Conservation (phyloP, 768 basidiomycete genomes). For the Arthromyces matolae region DNA sequence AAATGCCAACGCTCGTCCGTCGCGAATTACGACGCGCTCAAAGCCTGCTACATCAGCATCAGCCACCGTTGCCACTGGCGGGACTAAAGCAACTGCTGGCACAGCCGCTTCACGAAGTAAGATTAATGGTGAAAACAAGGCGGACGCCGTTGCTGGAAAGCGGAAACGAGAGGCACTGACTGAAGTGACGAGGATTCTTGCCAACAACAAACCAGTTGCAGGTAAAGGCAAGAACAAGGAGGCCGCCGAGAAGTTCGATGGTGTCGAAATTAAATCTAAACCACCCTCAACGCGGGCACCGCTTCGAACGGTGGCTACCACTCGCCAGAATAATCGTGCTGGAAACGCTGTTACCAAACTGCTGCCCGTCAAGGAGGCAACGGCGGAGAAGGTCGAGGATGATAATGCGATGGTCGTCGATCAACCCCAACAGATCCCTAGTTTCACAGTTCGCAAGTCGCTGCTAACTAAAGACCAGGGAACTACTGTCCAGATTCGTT, state of each 20-base stretch:
- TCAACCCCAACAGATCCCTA: constrained; percentile 36
- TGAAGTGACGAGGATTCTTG: constrained; percentile 54
- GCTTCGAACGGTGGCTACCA: constrained; percentile 47
- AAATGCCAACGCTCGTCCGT: constrained; percentile 67
- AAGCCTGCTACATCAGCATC: constrained; percentile 47
- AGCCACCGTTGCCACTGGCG: constrained; percentile 34
- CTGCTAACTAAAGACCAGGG: constrained; percentile 30
- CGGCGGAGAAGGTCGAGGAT: constrained; percentile 30
- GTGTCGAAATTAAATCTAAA: constrained; percentile 59
- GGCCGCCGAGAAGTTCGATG: constrained; percentile 52
- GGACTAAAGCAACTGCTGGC: constrained; percentile 42
- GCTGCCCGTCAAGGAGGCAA: no score
- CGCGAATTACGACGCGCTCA: constrained; percentile 57
- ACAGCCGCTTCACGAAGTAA: constrained; percentile 56
- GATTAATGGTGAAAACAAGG: constrained; percentile 37
- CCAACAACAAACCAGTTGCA: constrained; percentile 43
- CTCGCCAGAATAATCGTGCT: constrained; percentile 35
- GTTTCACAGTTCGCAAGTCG: constrained; percentile 38
- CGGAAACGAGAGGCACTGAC: constrained; percentile 79
- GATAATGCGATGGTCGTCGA: constrained; percentile 59
- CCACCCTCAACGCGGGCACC: constrained; percentile 45
- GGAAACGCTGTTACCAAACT: no score
- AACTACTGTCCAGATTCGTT: constrained; percentile 17
- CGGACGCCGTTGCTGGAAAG: constrained; percentile 55
- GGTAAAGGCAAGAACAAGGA: constrained; percentile 60